Evolutionary conservation across 2,329 filamentous ascomycete species (phyloP).

Genomic region (Lachnum nothofagi): DNA sequence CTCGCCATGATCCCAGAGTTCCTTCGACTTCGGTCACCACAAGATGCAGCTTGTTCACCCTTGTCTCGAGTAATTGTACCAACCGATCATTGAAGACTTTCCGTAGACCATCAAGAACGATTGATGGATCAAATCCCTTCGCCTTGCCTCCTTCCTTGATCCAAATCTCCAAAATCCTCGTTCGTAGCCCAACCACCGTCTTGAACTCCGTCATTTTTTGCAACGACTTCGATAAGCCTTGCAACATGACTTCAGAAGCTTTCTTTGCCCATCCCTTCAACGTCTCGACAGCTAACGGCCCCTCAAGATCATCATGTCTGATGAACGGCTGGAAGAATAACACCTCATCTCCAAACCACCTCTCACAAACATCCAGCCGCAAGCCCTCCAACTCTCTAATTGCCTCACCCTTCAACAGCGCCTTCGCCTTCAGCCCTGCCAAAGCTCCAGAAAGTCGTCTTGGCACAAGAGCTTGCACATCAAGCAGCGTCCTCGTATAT

Average conservation of each 20-base stretch:
- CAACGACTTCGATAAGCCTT: constrained; percentile 58
- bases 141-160: constrained; percentile 62
- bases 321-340: constrained; percentile 83
- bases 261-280: constrained; percentile 59
- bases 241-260: constrained; percentile 54
- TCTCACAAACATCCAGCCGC: constrained; percentile 69
- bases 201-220: constrained; percentile 60
- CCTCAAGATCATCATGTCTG: constrained; percentile 69
- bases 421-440: constrained; percentile 60
- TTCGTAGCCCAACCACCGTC: constrained; percentile 64
- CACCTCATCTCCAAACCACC: constrained; percentile 79
- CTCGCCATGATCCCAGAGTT: constrained; percentile 56
- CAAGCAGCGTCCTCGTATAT: constrained; percentile 70
- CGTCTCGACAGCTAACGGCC: constrained; percentile 53
- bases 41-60: constrained; percentile 58
- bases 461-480: constrained; percentile 72
- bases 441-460: constrained; percentile 66
- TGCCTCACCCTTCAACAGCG: constrained; percentile 66
- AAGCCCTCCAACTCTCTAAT: constrained; percentile 64
- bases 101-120: constrained; percentile 65
- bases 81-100: constrained; percentile 65
- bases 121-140: constrained; percentile 60
- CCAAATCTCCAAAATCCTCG: constrained; percentile 68
- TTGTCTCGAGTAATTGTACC: constrained; percentile 55
- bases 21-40: constrained; percentile 61